A percentile compares a stretch with the other conserved stretches of the same genome.
Conservation (phyloP, 2,329 filamentous ascomycete species). For the Fusarium ramigenum region DNA sequence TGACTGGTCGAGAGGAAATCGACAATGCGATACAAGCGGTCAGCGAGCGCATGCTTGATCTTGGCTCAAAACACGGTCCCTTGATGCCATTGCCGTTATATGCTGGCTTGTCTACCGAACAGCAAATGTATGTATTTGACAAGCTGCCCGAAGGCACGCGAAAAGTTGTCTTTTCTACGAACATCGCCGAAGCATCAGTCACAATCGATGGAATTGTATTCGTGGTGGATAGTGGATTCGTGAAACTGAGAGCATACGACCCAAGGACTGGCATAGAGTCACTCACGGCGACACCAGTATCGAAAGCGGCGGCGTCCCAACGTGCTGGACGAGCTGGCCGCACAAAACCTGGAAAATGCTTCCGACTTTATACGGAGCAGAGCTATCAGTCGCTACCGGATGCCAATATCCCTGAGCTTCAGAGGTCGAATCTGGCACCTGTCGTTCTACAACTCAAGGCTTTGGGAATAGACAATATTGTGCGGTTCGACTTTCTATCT, state of each 20-base stretch:
- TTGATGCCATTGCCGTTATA: constrained; percentile 75
- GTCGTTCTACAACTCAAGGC: constrained; percentile 93
- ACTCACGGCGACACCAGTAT: constrained; percentile 81
- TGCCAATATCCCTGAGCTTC: constrained; percentile 86
- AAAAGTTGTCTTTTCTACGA: constrained; percentile 93
- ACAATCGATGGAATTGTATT: constrained; percentile 93
- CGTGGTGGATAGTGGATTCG: constrained; percentile 90
- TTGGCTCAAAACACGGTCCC: constrained; percentile 52
- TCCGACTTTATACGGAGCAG: constrained; percentile 86
- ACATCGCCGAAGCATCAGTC: constrained; percentile 95
- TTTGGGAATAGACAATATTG: constrained; percentile 92
- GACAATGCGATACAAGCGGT: constrained; percentile 83
- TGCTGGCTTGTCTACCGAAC: constrained; percentile 86
- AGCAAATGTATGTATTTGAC: constrained; percentile 96
- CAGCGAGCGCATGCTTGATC: constrained; percentile 72
- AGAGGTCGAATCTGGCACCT: constrained; percentile 88
- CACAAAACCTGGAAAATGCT: constrained; percentile 92
- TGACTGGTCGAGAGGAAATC: constrained; percentile 94
- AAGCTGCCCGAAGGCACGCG: constrained; percentile 81
- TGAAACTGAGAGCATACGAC: constrained; percentile 88
- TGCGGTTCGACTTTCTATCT: constrained; percentile 89
- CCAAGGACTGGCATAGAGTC: constrained; percentile 88
- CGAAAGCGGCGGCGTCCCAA: constrained; percentile 92
- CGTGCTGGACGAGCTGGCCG: constrained; percentile 89
- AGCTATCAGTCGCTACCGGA: constrained; percentile 72